These are phyloP conservation scores for Aspergillus cristatus DNA, from an alignment of 495 filamentous ascomycete species.

Conservation along the genomic window DNA sequence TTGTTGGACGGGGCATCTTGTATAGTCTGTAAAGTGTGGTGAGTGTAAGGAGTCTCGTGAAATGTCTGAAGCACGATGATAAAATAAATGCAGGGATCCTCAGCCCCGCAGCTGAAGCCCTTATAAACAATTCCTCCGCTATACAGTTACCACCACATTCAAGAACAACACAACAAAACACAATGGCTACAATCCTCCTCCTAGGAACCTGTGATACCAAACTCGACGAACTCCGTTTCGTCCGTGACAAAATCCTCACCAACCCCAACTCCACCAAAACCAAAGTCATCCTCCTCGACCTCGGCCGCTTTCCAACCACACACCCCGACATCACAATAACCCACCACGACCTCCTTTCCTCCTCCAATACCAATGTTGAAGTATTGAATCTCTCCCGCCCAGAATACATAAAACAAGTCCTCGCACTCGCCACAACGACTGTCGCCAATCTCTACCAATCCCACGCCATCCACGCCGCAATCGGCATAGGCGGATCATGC, in stretches of 20 bases:
- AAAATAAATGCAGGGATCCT: no score
- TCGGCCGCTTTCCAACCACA: constrained; percentile 34
- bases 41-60: no score
- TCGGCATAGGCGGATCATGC: constrained; percentile 48
- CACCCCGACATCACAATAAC: constrained; percentile 39
- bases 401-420: constrained; percentile 43
- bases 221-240: constrained; percentile 48
- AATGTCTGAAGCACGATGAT: neutral
- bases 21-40: neutral
- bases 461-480: constrained; percentile 38
- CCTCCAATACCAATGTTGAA: constrained; percentile 1
- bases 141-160: no score
- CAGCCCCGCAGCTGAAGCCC: no score
- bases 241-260: constrained; percentile 37
- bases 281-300: constrained; percentile 46
- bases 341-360: constrained; percentile 27
- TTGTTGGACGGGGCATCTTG: constrained; percentile 32
- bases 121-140: no score
- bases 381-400: constrained; percentile 29
- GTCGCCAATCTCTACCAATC: constrained; percentile 24
- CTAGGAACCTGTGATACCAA: constrained; percentile 66
- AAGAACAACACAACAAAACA: neutral
- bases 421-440: constrained; percentile 22
- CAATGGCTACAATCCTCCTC: constrained; percentile 40
- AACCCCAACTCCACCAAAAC: constrained; percentile 2